Evolutionary conservation across 2,329 filamentous ascomycete genomes (phyloP).

Genomic region (Colletotrichum sublineola): DNA sequence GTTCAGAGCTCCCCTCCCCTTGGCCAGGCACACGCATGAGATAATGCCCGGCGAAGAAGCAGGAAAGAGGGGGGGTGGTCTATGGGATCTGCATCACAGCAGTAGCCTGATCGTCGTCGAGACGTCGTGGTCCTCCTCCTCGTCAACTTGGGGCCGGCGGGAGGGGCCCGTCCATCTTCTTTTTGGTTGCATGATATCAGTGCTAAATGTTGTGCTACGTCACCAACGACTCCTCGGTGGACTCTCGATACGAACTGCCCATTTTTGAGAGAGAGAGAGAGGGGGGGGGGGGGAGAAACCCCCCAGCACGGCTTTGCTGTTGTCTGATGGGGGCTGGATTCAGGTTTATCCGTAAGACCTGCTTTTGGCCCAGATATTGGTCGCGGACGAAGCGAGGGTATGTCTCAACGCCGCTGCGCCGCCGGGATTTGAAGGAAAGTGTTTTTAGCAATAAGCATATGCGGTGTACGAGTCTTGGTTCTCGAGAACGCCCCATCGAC

Average conservation of each 20-base stretch:
- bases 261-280: neutral
- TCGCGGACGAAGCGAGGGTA: slow-evolving; percentile 20
- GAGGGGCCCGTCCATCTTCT: too few relatives aligned
- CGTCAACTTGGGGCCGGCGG: neutral
- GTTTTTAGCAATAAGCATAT: slow-evolving; percentile 24
- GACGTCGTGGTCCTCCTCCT: neutral
- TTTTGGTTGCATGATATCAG: slow-evolving; percentile 35
- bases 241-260: slow-evolving; percentile 42
- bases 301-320: too few relatives aligned
- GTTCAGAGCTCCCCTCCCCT: too few relatives aligned
- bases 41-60: slow-evolving; percentile 25
- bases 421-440: neutral
- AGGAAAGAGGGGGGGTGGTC: neutral
- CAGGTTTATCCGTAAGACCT: slow-evolving; percentile 16
- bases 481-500: neutral
- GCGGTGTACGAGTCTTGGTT: slow-evolving; percentile 12
- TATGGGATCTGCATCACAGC: slow-evolving; percentile 31
- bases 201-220: slow-evolving; percentile 32
- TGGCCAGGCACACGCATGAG: slow-evolving; percentile 24
- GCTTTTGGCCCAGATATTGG: slow-evolving; percentile 4
- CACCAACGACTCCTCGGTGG: slow-evolving; percentile 28
- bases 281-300: neutral
- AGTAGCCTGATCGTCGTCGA: slow-evolving; percentile 32
- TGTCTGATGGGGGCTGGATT: neutral
- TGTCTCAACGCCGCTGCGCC: slow-evolving; percentile 32